These are phyloP conservation scores for Fibroporia radiculosa DNA, from an alignment of 768 basidiomycete genomes.

Conservation along the genomic window DNA sequence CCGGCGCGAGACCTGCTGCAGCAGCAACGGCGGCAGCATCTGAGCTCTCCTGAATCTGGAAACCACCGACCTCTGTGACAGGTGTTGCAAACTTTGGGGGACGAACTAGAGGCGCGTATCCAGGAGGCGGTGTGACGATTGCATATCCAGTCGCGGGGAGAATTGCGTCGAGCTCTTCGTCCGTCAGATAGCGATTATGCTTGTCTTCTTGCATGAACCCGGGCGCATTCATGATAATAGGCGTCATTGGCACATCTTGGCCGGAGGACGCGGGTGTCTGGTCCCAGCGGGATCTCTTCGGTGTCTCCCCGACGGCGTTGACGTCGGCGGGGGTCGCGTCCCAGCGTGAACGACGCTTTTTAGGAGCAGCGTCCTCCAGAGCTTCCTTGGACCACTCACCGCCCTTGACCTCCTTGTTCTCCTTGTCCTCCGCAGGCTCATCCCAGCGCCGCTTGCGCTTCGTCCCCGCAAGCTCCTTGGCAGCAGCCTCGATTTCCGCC, in stretches of 20 bases:
- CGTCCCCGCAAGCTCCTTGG: constrained; percentile 54
- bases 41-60: constrained; percentile 94
- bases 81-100: constrained; percentile 46
- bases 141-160: constrained; percentile 82
- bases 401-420: constrained; percentile 47
- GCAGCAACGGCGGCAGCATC: constrained; percentile 84
- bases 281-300: constrained; percentile 95
- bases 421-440: constrained; percentile 54
- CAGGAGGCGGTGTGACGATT: constrained; percentile 89
- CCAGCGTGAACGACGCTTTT: constrained; percentile 94
- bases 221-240: constrained; percentile 85
- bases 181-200: constrained; percentile 90
- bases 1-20: constrained; percentile 86
- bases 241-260: constrained; percentile 59
- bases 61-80: constrained; percentile 63
- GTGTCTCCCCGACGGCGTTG: constrained; percentile 47
- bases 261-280: constrained; percentile 70
- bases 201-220: constrained; percentile 85
- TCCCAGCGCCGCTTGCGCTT: constrained; percentile 85
- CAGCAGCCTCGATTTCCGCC: constrained; percentile 67
- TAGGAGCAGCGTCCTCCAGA: constrained; percentile 65
- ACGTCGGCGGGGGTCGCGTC: constrained; percentile 85
- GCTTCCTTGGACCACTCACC: constrained; percentile 76
- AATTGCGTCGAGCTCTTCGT: constrained; percentile 91
- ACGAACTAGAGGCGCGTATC: constrained; percentile 75